Conservation (phyloP, 805 yeast genomes). For the Cyberlindnera mississippiensis region DNA sequence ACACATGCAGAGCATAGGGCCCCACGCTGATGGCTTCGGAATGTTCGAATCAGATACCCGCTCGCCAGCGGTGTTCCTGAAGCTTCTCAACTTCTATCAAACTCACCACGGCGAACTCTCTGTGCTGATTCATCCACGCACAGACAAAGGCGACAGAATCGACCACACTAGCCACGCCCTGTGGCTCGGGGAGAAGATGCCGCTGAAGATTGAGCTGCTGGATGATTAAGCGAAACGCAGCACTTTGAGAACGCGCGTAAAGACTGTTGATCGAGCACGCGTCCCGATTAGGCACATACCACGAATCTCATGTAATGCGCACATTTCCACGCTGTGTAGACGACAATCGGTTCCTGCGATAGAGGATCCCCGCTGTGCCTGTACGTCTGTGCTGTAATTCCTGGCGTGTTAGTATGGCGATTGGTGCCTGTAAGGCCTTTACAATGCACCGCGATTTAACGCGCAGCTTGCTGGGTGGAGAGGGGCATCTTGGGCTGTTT, state of each 20-base stretch:
- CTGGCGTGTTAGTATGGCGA: no score
- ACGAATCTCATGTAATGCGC: no score
- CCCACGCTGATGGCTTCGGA: constrained; percentile 45
- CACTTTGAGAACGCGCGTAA: neutral
- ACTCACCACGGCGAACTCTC: constrained; percentile 47
- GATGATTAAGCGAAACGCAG: constrained; percentile 1
- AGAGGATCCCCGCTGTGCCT: neutral
- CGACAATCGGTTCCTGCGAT: no score
- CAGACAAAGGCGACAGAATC: constrained; percentile 33
- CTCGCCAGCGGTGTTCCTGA: constrained; percentile 41
- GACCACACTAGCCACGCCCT: constrained; percentile 55
- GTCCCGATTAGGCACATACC: no score
- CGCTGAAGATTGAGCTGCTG: constrained; percentile 18
- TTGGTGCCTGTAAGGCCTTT: no score
- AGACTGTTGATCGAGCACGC: no score
- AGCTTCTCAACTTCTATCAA: constrained; percentile 47
- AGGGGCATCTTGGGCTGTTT: no score
- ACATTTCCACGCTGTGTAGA: no score
- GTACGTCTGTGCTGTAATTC: no score
- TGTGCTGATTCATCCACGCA: constrained; percentile 52
- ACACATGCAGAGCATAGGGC: constrained; percentile 50
- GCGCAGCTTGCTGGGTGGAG: no score
- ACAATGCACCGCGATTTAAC: no score
- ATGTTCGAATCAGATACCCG: constrained; percentile 58
- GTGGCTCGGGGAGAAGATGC: constrained; percentile 49